Conservation (phyloP, 1,139 yeast genomes). For the Zygosaccharomyces pseudobailii region DNA sequence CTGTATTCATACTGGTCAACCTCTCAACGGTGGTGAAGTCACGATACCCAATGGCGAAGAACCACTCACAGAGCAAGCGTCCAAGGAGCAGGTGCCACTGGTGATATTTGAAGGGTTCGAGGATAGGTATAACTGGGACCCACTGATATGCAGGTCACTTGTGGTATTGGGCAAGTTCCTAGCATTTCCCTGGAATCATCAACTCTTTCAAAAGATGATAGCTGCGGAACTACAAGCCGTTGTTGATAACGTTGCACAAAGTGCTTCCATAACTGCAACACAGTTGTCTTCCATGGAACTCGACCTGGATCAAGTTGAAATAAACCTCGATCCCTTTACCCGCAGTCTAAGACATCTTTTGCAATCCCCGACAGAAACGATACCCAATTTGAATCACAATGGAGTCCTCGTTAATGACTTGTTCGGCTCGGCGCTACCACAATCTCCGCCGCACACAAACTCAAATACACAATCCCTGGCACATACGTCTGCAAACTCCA, state of each 20-base stretch:
- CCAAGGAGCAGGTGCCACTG: constrained; percentile 9
- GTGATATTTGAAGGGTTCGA: constrained; percentile 24
- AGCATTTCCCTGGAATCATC: constrained; percentile 22
- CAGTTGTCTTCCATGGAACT: constrained; percentile 9
- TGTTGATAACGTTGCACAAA: constrained; percentile 8
- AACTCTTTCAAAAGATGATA: constrained; percentile 13
- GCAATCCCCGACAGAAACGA: constrained; percentile 7
- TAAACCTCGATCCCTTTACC: constrained; percentile 5
- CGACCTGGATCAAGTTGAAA: constrained; percentile 6
- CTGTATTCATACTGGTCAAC: background rate
- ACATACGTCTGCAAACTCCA: background rate
- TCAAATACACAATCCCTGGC: background rate
- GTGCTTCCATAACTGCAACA: constrained; percentile 10
- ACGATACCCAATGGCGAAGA: background rate
- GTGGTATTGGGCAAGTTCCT: constrained; percentile 13
- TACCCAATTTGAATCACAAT: constrained; percentile 5
- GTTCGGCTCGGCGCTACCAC: constrained; percentile 9
- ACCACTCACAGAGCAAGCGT: background rate
- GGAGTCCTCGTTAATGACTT: constrained; percentile 9
- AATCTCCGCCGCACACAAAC: constrained; percentile 7
- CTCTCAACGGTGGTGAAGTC: background rate
- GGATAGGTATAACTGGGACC: constrained; percentile 22
- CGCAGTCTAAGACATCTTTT: constrained; percentile 6
- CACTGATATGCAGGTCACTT: constrained; percentile 10
- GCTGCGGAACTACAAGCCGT: constrained; percentile 8